Base-by-base conservation (phyloP, 805 yeast genomes). In the Soucietia sequanensis region DNA sequence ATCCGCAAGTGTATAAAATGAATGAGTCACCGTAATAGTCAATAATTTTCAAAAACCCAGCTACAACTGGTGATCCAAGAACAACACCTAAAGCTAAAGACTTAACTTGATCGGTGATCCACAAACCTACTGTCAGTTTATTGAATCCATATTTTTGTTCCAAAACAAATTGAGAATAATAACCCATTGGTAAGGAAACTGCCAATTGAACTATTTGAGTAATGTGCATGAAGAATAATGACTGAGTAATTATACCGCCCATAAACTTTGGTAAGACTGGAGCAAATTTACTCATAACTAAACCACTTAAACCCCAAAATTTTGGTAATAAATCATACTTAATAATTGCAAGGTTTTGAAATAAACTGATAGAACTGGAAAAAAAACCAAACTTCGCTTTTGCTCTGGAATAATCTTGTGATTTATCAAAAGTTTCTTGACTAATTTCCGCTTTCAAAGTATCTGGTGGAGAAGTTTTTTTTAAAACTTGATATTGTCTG, bases 61-160 rank as follows among this genome's bases (percentile, higher is more conserved):
- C 83, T 30, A 87, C 52, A 23, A 88, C 58, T 14, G 95, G 95
- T 39, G 81, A 75, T 30, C 90, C 88, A 37, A 93, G 56, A 2
- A 64, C 75, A 30, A 74, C 51, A 22, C 76, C 58, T 31, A 93
- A 65, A 2, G 69, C 39, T 25, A 74, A 57, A 19, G 75, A 60
- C 61, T 91, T 93, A 43, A 88, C 30, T 42, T 69, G 65, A 59
- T 93, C 99, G 17, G 75, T 54, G 17, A 85, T 36, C 85, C 95
- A 93, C 33, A 88, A 67, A 33, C 68, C 63, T 12, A 72, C 41
- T 3, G 97, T 91, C 47, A 78, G 72, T 62, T 93, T 93, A 68
- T 93, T 93, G 68, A 93, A 93, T 1, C 99, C 99, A 52, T 73
- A 91, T 61, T 78, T 78, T 58, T 91, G 96, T 63, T 93, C 99